phyloP scores from a whole-genome alignment of 2,329 filamentous ascomycete species.

The Beauveria caledonica region DNA sequence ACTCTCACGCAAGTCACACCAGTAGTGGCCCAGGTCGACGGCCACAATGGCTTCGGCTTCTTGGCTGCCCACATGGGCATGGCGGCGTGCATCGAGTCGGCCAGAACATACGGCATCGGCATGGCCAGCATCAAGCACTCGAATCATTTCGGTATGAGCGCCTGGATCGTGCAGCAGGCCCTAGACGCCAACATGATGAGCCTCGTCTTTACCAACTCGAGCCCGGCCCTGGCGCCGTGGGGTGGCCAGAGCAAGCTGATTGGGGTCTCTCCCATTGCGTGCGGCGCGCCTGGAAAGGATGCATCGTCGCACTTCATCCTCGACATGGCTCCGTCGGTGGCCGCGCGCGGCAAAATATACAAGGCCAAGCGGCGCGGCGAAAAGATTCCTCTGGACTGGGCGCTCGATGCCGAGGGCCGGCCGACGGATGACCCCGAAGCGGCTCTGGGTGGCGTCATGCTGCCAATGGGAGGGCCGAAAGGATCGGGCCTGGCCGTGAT shows the following conservation, averaged over 20 bases:
- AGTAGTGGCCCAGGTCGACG: slow-evolving; percentile 60
- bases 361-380: slow-evolving; percentile 60
- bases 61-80: slow-evolving; percentile 61
- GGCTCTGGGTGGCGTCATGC: slow-evolving; percentile 70
- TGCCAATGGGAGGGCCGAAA: slow-evolving; percentile 80
- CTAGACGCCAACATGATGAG: slow-evolving; percentile 64
- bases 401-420: slow-evolving; percentile 60
- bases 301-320: slow-evolving; percentile 54
- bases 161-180: slow-evolving; percentile 72
- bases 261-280: slow-evolving; percentile 67
- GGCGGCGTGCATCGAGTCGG: slow-evolving; percentile 58
- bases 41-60: slow-evolving; percentile 67
- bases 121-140: slow-evolving; percentile 68
- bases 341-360: slow-evolving; percentile 65
- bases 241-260: slow-evolving; percentile 61
- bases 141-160: slow-evolving; percentile 79
- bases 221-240: slow-evolving; percentile 63
- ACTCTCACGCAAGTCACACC: slow-evolving; percentile 56
- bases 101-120: slow-evolving; percentile 55
- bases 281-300: slow-evolving; percentile 59
- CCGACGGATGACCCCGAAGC: slow-evolving; percentile 63
- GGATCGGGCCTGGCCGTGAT: slow-evolving; percentile 69
- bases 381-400: slow-evolving; percentile 66
- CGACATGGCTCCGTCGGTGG: slow-evolving; percentile 66
- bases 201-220: slow-evolving; percentile 64